Percentiles rank a stretch among this genome's conserved stretches.
Conservation (phyloP, 352 stramenopile genomes). For the Phytophthora pini region DNA sequence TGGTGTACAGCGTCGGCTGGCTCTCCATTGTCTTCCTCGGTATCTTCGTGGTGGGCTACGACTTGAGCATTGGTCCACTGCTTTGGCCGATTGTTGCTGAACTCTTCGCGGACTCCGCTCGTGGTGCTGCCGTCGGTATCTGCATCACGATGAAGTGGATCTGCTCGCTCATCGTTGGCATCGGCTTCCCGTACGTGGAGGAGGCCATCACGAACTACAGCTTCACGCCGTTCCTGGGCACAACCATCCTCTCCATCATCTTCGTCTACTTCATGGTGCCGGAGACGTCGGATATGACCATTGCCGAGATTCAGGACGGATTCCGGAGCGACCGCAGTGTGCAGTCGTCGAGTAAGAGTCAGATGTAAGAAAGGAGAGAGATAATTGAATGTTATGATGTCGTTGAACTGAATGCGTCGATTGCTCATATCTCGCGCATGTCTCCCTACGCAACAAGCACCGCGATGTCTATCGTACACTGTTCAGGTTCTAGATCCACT, state of each 20-base stretch:
- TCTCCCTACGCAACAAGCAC: not conserved
- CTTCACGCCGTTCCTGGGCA: conserved; percentile 59
- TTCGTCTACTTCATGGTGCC: conserved; percentile 60
- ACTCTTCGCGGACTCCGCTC: conserved; percentile 63
- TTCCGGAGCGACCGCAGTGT: conserved; percentile 35
- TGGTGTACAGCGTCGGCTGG: conserved; percentile 36
- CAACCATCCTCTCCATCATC: conserved; percentile 37
- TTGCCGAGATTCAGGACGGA: conserved; percentile 62
- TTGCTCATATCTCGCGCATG: not conserved
- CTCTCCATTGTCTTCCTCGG: conserved; percentile 56
- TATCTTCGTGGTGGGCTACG: conserved; percentile 52
- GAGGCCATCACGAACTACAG: conserved; percentile 52
- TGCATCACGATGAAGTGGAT: conserved; percentile 61
- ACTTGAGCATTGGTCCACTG: conserved; percentile 63
- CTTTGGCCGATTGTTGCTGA: conserved; percentile 56
- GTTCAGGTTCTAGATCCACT: not conserved
- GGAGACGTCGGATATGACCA: conserved; percentile 69
- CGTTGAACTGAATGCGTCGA: not conserved
- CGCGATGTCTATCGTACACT: not conserved
- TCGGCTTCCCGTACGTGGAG: conserved; percentile 63
- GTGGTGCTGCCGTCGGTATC: conserved; percentile 45
- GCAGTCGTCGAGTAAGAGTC: conserved; percentile 27
- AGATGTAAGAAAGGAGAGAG: conserved; percentile 10
- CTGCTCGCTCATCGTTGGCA: conserved; percentile 51
- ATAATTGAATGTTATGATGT: conserved; percentile 7